phyloP scores from a whole-genome alignment of 1,284 basidiomycete species.

The Phellopilus nigrolimitatus region DNA sequence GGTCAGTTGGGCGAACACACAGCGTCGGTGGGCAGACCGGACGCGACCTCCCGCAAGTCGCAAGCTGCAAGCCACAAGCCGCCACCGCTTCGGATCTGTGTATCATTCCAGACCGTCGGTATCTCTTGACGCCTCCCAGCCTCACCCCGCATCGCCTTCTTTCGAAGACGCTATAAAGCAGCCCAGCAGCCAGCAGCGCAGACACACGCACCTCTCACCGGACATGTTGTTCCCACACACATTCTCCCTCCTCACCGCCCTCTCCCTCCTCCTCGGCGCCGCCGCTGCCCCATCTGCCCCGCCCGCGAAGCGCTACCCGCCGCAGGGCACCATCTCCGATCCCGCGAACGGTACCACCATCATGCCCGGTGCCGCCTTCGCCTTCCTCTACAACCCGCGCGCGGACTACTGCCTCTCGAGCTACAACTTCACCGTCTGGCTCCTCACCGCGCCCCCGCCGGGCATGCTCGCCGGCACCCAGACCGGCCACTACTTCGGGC shows the following conservation, averaged over 20 bases:
- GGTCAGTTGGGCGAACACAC: no score
- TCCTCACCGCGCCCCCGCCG: slow-evolving; percentile 31
- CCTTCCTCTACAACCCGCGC: slow-evolving; percentile 37
- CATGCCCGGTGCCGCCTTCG: slow-evolving; percentile 26
- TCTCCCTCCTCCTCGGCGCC: background rate
- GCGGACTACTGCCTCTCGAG: slow-evolving; percentile 42
- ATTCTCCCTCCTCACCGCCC: background rate
- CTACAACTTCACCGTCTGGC: slow-evolving; percentile 41
- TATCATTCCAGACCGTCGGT: no score
- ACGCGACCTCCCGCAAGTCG: no score
- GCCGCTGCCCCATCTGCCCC: background rate
- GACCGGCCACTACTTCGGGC: slow-evolving; percentile 39
- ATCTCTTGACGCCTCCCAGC: no score
- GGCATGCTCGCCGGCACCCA: slow-evolving; percentile 28
- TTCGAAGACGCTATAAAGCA: no score
- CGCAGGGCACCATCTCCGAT: slow-evolving; percentile 27
- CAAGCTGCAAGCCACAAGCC: no score
- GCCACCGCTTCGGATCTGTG: no score
- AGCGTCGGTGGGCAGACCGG: no score
- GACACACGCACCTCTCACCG: no score
- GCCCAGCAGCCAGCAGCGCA: no score
- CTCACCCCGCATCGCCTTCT: no score
- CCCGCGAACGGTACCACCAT: slow-evolving; percentile 26
- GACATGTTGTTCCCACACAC: no score
- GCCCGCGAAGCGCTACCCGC: slow-evolving; percentile 12